A percentile compares a stretch with the other conserved stretches of the same genome.
Evolutionary conservation across 2,329 filamentous ascomycete genomes (phyloP).

Genomic region (Sporothrix schenckii): DNA sequence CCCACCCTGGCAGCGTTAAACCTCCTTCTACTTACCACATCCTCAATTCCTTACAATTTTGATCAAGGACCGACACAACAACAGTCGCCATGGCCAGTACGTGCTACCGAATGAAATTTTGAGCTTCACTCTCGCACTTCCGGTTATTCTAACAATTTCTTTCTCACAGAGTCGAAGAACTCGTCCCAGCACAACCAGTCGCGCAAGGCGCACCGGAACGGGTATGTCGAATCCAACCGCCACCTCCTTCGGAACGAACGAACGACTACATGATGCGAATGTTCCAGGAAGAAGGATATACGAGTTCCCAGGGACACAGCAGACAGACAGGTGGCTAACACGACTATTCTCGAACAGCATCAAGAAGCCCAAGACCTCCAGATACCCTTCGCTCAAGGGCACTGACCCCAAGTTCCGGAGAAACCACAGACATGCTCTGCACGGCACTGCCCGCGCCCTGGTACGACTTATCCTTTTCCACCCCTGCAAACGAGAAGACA

Average conservation of each 20-base stretch:
- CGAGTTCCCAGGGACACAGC: neutral
- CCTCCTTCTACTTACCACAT: slow-evolving; percentile 28
- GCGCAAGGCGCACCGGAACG: slow-evolving; percentile 99
- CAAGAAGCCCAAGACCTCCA: slow-evolving; percentile 99
- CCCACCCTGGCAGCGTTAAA: slow-evolving; percentile 24
- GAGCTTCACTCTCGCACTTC: neutral
- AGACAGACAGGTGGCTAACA: slow-evolving; percentile 19
- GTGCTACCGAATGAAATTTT: slow-evolving; percentile 43
- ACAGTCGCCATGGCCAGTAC: slow-evolving; percentile 70
- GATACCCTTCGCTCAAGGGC: slow-evolving; percentile 98
- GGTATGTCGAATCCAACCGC: slow-evolving; percentile 63
- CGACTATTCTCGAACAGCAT: slow-evolving; percentile 64
- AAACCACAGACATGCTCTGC: slow-evolving; percentile 99
- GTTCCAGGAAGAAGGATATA: neutral
- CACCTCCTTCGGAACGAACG: neutral
- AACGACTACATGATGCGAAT: slow-evolving; percentile 4
- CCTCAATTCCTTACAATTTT: slow-evolving; percentile 34
- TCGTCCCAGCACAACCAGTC: slow-evolving; percentile 98
- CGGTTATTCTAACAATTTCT: slow-evolving; percentile 39
- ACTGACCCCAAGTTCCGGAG: slow-evolving; percentile 99
- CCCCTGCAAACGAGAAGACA: neutral
- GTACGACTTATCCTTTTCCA: slow-evolving; percentile 56
- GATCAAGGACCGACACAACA: slow-evolving; percentile 43
- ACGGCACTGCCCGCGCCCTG: slow-evolving; percentile 97
- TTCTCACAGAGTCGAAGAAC: slow-evolving; percentile 91